Evolutionary conservation across 2,329 filamentous ascomycete species (phyloP).

Genomic region (Huntiella abstrusa): DNA sequence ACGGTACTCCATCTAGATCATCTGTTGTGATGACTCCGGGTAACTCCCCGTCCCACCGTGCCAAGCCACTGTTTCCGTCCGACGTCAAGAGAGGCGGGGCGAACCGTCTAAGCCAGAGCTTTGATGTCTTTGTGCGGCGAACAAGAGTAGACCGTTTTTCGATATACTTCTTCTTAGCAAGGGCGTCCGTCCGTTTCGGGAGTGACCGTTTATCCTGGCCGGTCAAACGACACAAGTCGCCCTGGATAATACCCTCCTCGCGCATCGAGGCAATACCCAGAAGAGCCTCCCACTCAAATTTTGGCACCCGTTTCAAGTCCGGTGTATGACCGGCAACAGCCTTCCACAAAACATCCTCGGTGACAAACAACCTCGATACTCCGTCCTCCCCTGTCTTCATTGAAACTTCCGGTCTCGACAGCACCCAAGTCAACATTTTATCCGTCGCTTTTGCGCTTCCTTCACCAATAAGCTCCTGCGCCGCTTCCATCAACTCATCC

Average conservation of each 20-base stretch:
- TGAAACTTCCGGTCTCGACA: not conserved
- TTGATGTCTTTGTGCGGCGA: constrained; percentile 41
- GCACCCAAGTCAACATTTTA: not conserved
- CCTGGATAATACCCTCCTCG: constrained; percentile 38
- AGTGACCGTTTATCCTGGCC: constrained; percentile 46
- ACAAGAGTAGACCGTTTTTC: constrained; percentile 40
- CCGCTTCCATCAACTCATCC: not conserved
- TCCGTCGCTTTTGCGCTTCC: not conserved
- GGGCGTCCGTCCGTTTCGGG: constrained; percentile 39
- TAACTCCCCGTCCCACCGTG: constrained; percentile 12
- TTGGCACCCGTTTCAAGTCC: constrained; percentile 38
- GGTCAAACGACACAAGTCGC: constrained; percentile 36
- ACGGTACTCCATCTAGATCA: constrained; percentile 35
- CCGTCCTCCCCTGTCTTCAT: no score
- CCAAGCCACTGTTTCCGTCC: constrained; percentile 11
- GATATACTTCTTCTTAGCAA: constrained; percentile 42
- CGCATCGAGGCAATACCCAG: constrained; percentile 37
- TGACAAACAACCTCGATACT: constrained; percentile 25
- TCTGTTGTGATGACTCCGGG: constrained; percentile 18
- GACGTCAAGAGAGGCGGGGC: constrained; percentile 26
- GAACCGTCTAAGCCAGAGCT: constrained; percentile 39
- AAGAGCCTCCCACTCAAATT: constrained; percentile 39
- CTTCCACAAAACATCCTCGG: constrained; percentile 39
- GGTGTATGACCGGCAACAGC: constrained; percentile 38
- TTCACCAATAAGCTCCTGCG: not conserved